phyloP scores from a whole-genome alignment of 2,329 filamentous ascomycete species.

The Aspergillus pseudotamarii region DNA sequence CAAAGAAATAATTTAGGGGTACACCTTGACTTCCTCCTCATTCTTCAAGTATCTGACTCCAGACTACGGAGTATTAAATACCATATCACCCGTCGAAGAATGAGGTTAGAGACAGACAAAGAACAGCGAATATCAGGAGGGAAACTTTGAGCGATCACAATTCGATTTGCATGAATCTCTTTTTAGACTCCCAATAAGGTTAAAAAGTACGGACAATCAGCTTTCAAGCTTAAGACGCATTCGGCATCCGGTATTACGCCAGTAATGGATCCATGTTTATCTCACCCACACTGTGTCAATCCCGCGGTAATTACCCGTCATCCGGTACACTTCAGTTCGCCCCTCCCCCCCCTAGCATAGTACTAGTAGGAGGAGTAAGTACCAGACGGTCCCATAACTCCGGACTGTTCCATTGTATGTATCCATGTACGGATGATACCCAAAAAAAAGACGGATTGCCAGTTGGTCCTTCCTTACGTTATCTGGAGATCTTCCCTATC shows the following conservation, averaged over 20 bases:
- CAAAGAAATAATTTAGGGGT: not conserved
- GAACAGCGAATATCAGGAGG: not conserved
- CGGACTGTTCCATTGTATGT: not conserved
- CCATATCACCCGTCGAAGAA: not conserved
- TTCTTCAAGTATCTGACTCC: not conserved
- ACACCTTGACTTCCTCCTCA: not conserved
- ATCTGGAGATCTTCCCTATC: constrained; percentile 24
- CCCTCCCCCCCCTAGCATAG: not conserved
- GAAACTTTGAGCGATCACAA: not conserved
- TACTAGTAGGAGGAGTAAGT: not conserved
- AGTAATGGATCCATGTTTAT: constrained; percentile 5
- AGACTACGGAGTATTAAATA: no score
- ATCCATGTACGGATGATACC: not conserved
- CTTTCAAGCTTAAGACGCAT: constrained; percentile 1
- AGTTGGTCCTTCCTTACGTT: constrained; percentile 25
- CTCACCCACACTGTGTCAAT: not conserved
- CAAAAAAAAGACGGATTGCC: constrained; percentile 6
- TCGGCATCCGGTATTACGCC: constrained; percentile 6
- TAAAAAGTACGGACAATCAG: constrained; percentile 2
- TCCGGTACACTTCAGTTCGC: not conserved
- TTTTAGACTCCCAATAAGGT: constrained; percentile 4
- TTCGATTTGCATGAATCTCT: not conserved
- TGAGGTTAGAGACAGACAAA: not conserved
- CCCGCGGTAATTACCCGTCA: constrained; percentile 4
- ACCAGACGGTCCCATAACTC: not conserved